These are phyloP conservation scores for Chlorella sp. DNA, from an alignment of 139 green algal genomes.

Conservation along the genomic window DNA sequence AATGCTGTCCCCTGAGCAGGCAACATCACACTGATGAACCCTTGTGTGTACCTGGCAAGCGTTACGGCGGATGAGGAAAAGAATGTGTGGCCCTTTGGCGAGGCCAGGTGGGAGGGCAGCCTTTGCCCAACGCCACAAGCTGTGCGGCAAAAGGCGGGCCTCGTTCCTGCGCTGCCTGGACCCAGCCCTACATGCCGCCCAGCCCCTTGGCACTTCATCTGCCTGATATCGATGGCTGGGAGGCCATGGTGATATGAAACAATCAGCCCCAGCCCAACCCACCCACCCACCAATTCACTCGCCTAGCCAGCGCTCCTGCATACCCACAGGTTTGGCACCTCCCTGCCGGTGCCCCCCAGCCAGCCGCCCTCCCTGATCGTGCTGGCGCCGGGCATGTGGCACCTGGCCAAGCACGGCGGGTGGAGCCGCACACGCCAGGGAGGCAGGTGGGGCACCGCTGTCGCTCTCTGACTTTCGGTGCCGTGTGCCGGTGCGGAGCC, in stretches of 20 bases:
- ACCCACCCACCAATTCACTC: not conserved
- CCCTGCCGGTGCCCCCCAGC: not conserved
- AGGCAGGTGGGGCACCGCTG: not conserved
- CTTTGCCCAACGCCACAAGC: not conserved
- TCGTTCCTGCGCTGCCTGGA: too few relatives aligned
- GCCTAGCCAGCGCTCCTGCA: not conserved
- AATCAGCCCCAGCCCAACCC: not conserved
- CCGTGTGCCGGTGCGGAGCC: too few relatives aligned
- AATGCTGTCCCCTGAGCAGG: not conserved
- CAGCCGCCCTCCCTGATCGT: not conserved
- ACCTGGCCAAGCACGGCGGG: conserved; percentile 9
- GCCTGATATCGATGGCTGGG: not conserved
- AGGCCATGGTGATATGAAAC: not conserved
- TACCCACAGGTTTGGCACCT: not conserved
- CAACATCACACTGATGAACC: not conserved
- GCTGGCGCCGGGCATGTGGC: conserved; percentile 12
- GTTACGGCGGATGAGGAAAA: not conserved
- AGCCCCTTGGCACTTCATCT: not conserved
- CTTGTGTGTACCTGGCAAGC: not conserved
- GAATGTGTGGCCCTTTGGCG: not conserved
- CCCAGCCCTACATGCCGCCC: not conserved
- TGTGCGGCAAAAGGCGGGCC: not conserved
- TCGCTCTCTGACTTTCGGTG: not conserved
- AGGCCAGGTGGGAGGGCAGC: not conserved
- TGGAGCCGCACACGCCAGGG: not conserved